Base-by-base conservation (phyloP, 148 eudicot species). In the Rhododendron ferrugineum region DNA sequence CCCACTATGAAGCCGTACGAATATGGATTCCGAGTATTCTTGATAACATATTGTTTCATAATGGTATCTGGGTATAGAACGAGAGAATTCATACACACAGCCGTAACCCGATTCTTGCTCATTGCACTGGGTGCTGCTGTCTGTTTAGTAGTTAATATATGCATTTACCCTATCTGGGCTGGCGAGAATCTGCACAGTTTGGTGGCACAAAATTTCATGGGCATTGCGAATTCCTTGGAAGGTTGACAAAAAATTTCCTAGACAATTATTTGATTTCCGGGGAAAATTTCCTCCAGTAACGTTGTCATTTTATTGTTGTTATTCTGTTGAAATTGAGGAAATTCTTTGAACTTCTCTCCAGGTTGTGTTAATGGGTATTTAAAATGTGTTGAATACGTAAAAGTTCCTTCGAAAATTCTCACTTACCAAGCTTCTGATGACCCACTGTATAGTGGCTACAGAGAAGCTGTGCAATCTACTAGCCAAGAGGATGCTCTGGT, bases 151-250 rank as follows among this genome's bases (percentile, higher is more conserved):
- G 89, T 96, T 40, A 96, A 94, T 79, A 93, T 90, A 1, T 93
- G 88, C 84, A 92, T 96, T 77, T 96, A 92, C 87, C 99, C 99
- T 9, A 96, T 95, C 52, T 96, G 99, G 99, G 97, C 98, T 72
- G 99, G 99, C 40, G 99, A 94, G 85, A 97, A 95, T 89, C 89
- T 94, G 82, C 98, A 96, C 86, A 88, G 86, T 81, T 85, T 96
- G 94, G 95, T 96, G 84, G 95, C 89, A 30, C 92, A 93, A 86
- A 94, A 96, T 83, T 96, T 96, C 85, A 83, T 82, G 86, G 91
- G 90, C 78, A 93, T 96, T 83, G 99, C 99, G 23, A 85, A 84
- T 86, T 94, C 98, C 78, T 89, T 96, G 88, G 98, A 96, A 96
- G 99, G 99, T 96, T 81, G 26, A 73, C 44, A 62, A 30, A 77